A percentile compares a stretch with the other conserved stretches of the same genome.
phyloP scores from a whole-genome alignment of 345 rosid genomes.

The Euphorbia peplus region DNA sequence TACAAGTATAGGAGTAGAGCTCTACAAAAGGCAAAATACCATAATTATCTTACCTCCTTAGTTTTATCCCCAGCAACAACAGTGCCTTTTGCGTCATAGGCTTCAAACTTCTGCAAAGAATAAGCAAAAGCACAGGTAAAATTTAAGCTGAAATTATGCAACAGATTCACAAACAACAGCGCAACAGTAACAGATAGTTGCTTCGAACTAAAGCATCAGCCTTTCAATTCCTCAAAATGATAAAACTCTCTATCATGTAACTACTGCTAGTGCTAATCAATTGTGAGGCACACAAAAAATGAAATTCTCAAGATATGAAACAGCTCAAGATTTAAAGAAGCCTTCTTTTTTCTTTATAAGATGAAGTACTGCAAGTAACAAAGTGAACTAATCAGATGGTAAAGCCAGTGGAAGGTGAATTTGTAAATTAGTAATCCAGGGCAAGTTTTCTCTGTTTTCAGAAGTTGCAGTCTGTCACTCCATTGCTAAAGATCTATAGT shows the following conservation, averaged over 20 bases:
- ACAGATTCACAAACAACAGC: neutral
- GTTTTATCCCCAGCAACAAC: constrained; percentile 74
- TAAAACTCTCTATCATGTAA: neutral
- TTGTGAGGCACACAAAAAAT: neutral
- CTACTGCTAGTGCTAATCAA: neutral
- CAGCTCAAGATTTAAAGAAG: neutral
- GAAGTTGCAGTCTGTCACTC: no score
- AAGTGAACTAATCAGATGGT: no score
- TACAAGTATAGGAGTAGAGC: neutral
- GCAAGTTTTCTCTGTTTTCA: no score
- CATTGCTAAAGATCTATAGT: no score
- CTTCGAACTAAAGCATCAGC: neutral
- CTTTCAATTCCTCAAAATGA: neutral
- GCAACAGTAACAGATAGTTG: neutral
- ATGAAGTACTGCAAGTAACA: neutral
- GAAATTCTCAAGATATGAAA: no score
- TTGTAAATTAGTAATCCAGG: no score
- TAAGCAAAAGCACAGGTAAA: constrained; percentile 4
- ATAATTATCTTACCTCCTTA: constrained; percentile 58
- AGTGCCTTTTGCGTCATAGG: constrained; percentile 74
- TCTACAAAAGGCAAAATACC: neutral
- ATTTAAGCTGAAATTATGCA: neutral
- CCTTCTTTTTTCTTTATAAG: neutral
- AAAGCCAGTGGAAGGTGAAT: no score
- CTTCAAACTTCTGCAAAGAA: constrained; percentile 81